Evolutionary conservation across 345 rosid species (phyloP).

Genomic region (Eucalyptus cloeziana): DNA sequence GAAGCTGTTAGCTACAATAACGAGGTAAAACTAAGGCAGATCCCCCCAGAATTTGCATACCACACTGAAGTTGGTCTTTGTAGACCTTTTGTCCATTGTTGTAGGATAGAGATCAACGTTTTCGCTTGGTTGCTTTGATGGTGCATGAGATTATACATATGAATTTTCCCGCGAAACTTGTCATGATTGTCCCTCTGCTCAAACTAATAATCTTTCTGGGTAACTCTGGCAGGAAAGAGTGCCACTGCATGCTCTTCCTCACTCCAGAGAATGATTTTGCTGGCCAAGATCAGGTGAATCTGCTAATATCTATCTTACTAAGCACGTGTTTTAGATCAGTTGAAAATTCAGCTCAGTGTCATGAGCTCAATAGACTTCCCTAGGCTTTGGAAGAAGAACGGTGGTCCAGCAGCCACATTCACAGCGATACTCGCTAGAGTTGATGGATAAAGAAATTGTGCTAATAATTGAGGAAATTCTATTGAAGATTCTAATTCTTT

Average conservation of each 20-base stretch:
- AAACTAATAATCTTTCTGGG: background rate
- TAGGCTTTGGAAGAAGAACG: background rate
- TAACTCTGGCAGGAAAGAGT: slow-evolving; percentile 74
- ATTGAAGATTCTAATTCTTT: background rate
- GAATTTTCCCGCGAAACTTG: background rate
- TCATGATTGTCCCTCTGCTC: background rate
- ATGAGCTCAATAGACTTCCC: background rate
- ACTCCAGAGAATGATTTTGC: slow-evolving; percentile 96
- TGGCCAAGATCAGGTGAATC: slow-evolving; percentile 75
- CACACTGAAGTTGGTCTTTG: background rate
- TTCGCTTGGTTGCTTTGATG: background rate
- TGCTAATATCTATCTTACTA: background rate
- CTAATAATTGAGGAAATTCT: background rate
- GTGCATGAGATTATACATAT: background rate
- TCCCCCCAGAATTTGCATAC: background rate
- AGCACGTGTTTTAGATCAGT: background rate
- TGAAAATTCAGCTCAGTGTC: background rate
- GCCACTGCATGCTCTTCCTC: slow-evolving; percentile 99
- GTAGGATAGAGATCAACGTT: background rate
- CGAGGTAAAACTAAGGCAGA: background rate
- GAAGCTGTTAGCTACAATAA: background rate
- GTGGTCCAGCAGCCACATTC: background rate
- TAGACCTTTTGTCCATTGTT: background rate
- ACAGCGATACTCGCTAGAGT: too few relatives aligned
- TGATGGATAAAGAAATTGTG: background rate